Base-by-base conservation (phyloP, 2,329 filamentous ascomycete species). In the Coniochaeta sp. region DNA sequence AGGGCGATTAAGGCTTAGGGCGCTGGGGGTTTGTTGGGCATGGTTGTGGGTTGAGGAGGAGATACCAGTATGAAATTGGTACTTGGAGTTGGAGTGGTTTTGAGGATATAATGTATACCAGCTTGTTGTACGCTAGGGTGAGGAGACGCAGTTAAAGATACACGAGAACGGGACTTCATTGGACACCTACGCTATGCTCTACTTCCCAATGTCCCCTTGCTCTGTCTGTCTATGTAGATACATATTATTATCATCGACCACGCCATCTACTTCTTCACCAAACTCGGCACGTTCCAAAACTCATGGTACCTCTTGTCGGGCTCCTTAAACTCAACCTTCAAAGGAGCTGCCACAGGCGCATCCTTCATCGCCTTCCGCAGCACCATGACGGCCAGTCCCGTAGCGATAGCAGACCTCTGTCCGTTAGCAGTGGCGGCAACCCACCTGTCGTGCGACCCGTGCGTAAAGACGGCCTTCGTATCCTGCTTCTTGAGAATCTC, bases 371-470 rank as follows among this genome's bases (percentile, higher is more conserved):
- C 77, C 64, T 82, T 86, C 60, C 77, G 78, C 47, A 87, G 65
- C 1, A 73, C 74, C 22, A 76, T 75, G 40, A 89, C 76, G 0
- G 83, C 81, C 56, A 91, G 78, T 6, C 81, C 82, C 1, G 85
- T 76, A 8, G 82, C 82, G 55, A 91, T 90, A 57, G 83, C 86
- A n/a, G 86, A 81, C 60, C 82, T 83, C 60, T 87, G 73, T 9
- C 77, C 78, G 54, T 79, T 76, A 64, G 82, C 85, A 10, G 79
- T 71, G 20, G 80, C 74, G 20, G 70, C 71, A 16, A 77, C 63
- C 85, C 86, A 91, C 51, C 81, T 76, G 10, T 77, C 78, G 58
- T 86, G 77, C 42, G 75, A 78, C 9, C 77, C 76, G 27, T 75
- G 70, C 9, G 75, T 76, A 55, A 83, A 85, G 1, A 78, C 74